These are phyloP conservation scores for Lipomyces lipofer DNA, from an alignment of 805 yeast genomes.

Conservation along the genomic window DNA sequence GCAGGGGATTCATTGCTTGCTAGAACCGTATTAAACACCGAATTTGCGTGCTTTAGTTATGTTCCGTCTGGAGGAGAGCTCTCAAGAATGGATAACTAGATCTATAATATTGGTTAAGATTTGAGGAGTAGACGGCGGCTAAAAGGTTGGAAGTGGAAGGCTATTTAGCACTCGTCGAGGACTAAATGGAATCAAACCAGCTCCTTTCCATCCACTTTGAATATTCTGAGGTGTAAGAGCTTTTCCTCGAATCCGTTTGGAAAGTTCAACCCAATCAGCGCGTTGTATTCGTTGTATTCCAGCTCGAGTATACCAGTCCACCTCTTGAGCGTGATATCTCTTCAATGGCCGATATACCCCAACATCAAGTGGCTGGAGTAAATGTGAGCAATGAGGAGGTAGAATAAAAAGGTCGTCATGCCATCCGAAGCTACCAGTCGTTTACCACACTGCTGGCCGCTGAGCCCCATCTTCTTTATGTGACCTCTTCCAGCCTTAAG, in stretches of 20 bases:
- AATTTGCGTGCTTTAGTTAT: too few relatives aligned
- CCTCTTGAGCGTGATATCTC: neutral
- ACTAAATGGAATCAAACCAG: conserved; percentile 2
- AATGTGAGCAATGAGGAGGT: neutral
- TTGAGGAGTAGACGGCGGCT: neutral
- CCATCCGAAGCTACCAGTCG: too few relatives aligned
- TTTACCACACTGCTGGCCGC: too few relatives aligned
- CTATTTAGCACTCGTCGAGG: neutral
- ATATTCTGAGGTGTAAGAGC: neutral
- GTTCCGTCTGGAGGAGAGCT: too few relatives aligned
- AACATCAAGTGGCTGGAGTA: neutral
- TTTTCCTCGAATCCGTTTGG: neutral
- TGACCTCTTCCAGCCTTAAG: too few relatives aligned
- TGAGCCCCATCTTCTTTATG: too few relatives aligned
- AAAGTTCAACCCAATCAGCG: neutral
- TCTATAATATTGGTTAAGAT: neutral
- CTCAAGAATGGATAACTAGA: neutral
- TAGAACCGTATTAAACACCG: too few relatives aligned
- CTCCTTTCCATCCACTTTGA: conserved; percentile 1
- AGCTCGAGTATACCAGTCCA: neutral
- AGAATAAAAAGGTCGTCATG: neutral
- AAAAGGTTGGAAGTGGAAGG: neutral
- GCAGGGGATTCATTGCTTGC: too few relatives aligned
- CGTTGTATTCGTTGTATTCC: neutral
- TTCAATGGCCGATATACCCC: conserved; percentile 1